These are phyloP conservation scores for Trametes punicea DNA, from an alignment of 768 basidiomycete genomes.

Conservation along the genomic window DNA sequence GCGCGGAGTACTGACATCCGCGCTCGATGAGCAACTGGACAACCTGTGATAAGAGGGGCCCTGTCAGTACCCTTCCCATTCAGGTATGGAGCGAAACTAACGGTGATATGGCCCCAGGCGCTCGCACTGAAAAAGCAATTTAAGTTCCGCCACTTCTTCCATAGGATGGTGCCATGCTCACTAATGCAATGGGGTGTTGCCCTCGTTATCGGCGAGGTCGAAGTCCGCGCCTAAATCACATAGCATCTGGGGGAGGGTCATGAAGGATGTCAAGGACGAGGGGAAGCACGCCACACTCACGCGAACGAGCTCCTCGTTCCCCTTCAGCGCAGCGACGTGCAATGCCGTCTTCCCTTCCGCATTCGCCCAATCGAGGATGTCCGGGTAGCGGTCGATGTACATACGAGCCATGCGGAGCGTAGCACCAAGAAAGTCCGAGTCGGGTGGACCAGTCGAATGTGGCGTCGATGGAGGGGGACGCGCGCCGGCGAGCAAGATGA, in stretches of 20 bases:
- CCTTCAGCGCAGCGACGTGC: constrained; percentile 83
- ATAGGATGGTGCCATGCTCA: constrained; percentile 39
- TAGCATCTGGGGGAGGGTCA: constrained; percentile 53
- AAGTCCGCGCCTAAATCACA: constrained; percentile 89
- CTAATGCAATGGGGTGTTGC: constrained; percentile 93
- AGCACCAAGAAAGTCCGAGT: constrained; percentile 65
- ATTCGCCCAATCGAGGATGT: constrained; percentile 92
- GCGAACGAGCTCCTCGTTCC: constrained; percentile 85
- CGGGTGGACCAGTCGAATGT: constrained; percentile 44
- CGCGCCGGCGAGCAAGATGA: constrained; percentile 88
- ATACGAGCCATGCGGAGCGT: constrained; percentile 82
- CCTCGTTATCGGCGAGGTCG: constrained; percentile 86
- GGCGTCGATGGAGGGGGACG: constrained; percentile 49
- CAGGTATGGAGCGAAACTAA: constrained; percentile 35
- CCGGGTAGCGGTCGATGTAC: constrained; percentile 84
- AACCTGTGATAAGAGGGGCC: constrained; percentile 41
- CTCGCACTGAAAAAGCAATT: constrained; percentile 57
- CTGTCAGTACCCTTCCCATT: constrained; percentile 25
- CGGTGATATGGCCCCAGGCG: constrained; percentile 81
- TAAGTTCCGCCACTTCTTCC: constrained; percentile 9
- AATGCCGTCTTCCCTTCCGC: constrained; percentile 85
- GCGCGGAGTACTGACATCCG: constrained; percentile 77
- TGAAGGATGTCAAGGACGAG: constrained; percentile 9
- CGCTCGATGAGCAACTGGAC: constrained; percentile 86
- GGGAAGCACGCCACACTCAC: constrained; percentile 43